Evolutionary conservation across 2,329 filamentous ascomycete species (phyloP).

Genomic region (Sclerotinia subarctica): DNA sequence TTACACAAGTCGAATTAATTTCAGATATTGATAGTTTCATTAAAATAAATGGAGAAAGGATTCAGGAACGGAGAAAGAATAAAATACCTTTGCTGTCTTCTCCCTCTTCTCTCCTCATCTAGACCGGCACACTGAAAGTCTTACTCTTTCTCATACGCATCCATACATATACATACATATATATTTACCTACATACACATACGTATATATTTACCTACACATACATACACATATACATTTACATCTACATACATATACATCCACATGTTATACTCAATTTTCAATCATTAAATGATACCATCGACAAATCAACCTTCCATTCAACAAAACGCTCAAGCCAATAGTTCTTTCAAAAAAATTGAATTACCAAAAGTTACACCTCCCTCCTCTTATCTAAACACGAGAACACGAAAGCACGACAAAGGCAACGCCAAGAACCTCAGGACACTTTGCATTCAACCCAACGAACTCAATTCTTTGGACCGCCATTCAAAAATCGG

Average conservation of each 20-base stretch:
- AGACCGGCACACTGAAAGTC: background rate
- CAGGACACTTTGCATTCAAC: slow-evolving; percentile 18
- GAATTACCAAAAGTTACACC: background rate
- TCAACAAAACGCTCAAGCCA: slow-evolving; percentile 2
- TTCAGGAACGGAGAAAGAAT: background rate
- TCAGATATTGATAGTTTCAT: background rate
- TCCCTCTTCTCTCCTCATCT: background rate
- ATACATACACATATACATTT: background rate
- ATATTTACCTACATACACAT: too few relatives aligned
- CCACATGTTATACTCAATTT: background rate
- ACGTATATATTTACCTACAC: background rate
- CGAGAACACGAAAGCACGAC: background rate
- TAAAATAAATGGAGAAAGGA: background rate
- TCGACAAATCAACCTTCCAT: background rate
- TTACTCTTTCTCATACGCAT: background rate
- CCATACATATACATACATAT: background rate
- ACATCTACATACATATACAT: background rate
- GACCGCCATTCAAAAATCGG: background rate
- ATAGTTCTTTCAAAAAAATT: background rate
- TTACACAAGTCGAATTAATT: slow-evolving; percentile 1
- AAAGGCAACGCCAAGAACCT: slow-evolving; percentile 15
- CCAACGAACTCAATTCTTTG: slow-evolving; percentile 1
- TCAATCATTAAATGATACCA: too few relatives aligned
- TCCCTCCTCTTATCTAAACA: slow-evolving; percentile 5
- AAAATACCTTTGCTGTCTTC: background rate